These are phyloP conservation scores for Stropharia rugosoannulata DNA, from an alignment of 768 basidiomycete genomes.

Conservation along the genomic window DNA sequence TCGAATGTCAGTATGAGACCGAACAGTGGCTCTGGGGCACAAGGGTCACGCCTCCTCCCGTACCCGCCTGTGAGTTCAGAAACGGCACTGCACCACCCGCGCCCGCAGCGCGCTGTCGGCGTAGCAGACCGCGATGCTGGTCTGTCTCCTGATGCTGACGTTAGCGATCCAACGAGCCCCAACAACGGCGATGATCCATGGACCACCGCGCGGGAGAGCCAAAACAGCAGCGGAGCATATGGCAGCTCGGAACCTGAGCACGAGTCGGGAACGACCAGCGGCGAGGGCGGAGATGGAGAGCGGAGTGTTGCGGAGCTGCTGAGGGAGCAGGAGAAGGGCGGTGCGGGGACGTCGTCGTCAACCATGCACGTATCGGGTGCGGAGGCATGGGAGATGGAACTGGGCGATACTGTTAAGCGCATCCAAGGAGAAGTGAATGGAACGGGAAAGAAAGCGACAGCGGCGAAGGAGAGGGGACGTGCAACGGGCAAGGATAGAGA, in stretches of 20 bases:
- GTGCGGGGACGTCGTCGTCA: background rate
- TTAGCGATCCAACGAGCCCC: no score
- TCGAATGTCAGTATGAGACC: slow-evolving; percentile 2
- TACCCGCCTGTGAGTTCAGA: slow-evolving; percentile 23
- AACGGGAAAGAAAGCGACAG: background rate
- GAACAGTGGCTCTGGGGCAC: slow-evolving; percentile 2
- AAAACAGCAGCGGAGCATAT: background rate
- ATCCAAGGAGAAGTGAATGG: slow-evolving; percentile 2
- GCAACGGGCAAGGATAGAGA: slow-evolving; percentile 1
- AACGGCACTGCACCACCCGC: slow-evolving; percentile 21
- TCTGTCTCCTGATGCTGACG: background rate
- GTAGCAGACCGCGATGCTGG: slow-evolving; percentile 9
- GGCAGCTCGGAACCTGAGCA: background rate
- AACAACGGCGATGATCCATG: background rate
- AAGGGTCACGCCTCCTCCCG: slow-evolving; percentile 14
- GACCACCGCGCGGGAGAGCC: slow-evolving; percentile 1
- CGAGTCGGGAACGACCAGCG: background rate
- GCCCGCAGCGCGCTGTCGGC: slow-evolving; percentile 20
- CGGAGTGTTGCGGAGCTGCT: slow-evolving; percentile 21
- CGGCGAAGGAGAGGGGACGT: background rate
- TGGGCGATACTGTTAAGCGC: slow-evolving; percentile 27
- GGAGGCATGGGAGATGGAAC: slow-evolving; percentile 28
- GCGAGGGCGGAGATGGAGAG: slow-evolving; percentile 15
- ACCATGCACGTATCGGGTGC: slow-evolving; percentile 16
- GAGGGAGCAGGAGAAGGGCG: background rate